Percentiles rank a stretch among this genome's conserved stretches.
These are phyloP conservation scores for Crithidia expoeki DNA, from an alignment of 208 protist species.

Conservation along the genomic window DNA sequence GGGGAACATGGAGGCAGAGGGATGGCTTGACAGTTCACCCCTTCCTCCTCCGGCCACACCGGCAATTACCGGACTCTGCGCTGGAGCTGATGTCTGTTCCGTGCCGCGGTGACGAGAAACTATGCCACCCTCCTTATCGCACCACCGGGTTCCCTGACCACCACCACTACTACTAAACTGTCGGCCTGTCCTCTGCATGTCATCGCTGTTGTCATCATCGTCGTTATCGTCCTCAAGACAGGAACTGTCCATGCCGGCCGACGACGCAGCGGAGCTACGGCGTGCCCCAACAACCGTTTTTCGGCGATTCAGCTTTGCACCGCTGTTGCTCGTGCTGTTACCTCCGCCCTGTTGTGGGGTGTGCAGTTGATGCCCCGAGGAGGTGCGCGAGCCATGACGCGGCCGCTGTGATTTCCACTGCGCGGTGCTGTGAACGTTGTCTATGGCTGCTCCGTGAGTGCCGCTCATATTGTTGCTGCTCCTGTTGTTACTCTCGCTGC, in stretches of 20 bases:
- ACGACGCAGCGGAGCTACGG: not conserved
- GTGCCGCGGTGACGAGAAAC: not conserved
- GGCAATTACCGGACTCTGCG: conserved; percentile 7
- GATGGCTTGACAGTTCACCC: not conserved
- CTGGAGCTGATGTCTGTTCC: not conserved
- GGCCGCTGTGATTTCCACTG: conserved; percentile 23
- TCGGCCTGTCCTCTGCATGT: conserved; percentile 9
- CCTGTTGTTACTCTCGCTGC: not conserved
- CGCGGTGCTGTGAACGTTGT: conserved; percentile 22
- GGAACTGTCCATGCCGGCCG: not conserved
- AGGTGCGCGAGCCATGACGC: conserved; percentile 5
- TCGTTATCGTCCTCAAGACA: conserved; percentile 4
- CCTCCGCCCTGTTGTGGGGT: not conserved
- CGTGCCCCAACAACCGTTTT: not conserved
- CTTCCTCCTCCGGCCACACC: not conserved
- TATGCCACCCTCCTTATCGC: not conserved
- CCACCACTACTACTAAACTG: not conserved
- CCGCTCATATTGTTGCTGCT: conserved; percentile 3
- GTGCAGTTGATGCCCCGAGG: conserved; percentile 6
- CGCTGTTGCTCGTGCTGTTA: not conserved
- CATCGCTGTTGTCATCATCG: conserved; percentile 7
- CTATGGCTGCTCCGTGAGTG: conserved; percentile 7
- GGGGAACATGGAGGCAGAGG: conserved; percentile 10
- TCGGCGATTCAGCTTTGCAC: not conserved
- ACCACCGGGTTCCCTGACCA: not conserved